Conservation (phyloP, 176 grass and related monocot species). For the Juncus effusus region DNA sequence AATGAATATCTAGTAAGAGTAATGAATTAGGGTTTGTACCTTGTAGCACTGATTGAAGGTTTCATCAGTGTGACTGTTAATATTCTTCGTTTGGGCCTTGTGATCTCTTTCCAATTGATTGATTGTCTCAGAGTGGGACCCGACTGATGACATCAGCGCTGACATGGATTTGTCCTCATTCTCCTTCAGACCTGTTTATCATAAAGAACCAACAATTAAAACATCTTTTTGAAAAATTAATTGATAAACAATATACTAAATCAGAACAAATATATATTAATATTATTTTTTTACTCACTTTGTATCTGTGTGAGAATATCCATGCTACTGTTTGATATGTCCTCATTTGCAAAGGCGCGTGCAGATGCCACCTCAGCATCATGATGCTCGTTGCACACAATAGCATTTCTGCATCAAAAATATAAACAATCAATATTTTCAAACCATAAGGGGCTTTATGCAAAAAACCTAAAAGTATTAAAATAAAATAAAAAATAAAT, state of each 20-base stretch:
- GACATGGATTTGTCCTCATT: slow-evolving; percentile 30
- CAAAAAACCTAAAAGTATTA: not conserved
- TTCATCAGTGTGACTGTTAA: slow-evolving; percentile 56
- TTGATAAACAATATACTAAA: slow-evolving; percentile 5
- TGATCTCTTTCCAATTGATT: slow-evolving; percentile 49
- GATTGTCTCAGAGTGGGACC: slow-evolving; percentile 43
- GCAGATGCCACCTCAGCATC: slow-evolving; percentile 58
- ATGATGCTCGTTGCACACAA: slow-evolving; percentile 63
- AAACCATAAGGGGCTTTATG: not conserved
- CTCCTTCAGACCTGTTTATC: slow-evolving; percentile 41
- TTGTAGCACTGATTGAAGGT: slow-evolving; percentile 56
- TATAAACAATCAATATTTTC: slow-evolving; percentile 3
- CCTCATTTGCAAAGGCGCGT: slow-evolving; percentile 43
- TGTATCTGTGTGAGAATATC: slow-evolving; percentile 60
- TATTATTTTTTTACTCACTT: slow-evolving; percentile 36
- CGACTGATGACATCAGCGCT: slow-evolving; percentile 47
- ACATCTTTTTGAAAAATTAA: not conserved
- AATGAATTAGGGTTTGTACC: slow-evolving; percentile 26
- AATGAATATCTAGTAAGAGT: not conserved
- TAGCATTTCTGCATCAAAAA: slow-evolving; percentile 47
- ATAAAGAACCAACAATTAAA: not conserved
- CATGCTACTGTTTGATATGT: slow-evolving; percentile 36
- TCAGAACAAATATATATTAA: not conserved
- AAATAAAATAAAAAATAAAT: slow-evolving; percentile 10
- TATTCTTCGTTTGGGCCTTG: slow-evolving; percentile 37